Conservation (phyloP, 2,329 filamentous ascomycete species). For the Chaetomium sp. region DNA sequence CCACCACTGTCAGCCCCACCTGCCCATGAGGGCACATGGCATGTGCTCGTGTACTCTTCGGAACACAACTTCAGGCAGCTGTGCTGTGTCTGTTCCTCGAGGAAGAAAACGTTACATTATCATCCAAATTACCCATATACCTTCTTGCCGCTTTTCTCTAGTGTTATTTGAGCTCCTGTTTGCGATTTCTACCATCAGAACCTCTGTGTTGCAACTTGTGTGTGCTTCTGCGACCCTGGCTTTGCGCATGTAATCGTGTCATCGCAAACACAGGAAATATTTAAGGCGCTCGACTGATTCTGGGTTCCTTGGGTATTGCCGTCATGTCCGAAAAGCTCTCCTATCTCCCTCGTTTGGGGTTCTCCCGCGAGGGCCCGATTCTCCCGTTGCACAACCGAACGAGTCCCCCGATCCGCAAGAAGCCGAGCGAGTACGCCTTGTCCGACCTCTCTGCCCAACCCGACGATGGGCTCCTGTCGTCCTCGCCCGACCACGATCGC, state of each 20-base stretch:
- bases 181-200: not conserved
- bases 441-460: constrained; percentile 40
- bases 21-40: not conserved
- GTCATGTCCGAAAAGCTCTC: constrained; percentile 37
- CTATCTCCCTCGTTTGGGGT: constrained; percentile 39
- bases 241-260: not conserved
- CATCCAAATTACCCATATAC: not conserved
- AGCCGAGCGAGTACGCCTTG: constrained; percentile 42
- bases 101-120: not conserved
- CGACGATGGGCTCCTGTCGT: constrained; percentile 29
- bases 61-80: constrained; percentile 1
- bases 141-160: not conserved
- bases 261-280: not conserved
- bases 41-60: constrained; percentile 11
- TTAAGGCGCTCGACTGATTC: not conserved
- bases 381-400: constrained; percentile 37
- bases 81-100: not conserved
- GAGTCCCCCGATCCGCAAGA: constrained; percentile 35
- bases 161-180: not conserved
- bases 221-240: not conserved
- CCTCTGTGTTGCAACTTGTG: not conserved
- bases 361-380: constrained; percentile 35
- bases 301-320: not conserved
- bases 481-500: constrained; percentile 20
- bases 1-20: not conserved